Conservation (phyloP, 116 monocot genomes). For the Cymodocea nodosa region DNA sequence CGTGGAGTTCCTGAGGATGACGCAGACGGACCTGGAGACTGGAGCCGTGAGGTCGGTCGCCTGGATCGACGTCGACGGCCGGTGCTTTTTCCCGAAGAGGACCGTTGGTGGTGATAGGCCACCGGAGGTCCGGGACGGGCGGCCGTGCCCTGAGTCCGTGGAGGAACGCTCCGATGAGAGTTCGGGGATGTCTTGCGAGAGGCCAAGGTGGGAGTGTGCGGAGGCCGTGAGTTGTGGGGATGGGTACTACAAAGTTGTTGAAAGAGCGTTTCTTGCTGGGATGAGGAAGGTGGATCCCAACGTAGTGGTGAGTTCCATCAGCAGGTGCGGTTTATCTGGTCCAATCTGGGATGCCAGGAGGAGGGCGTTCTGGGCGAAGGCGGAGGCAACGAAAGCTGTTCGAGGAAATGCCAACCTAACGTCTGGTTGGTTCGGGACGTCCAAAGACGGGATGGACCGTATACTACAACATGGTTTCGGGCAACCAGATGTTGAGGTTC, state of each 20-base stretch:
- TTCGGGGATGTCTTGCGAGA: constrained; percentile 2
- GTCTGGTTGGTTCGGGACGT: constrained; percentile 45
- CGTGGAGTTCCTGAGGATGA: constrained; percentile 39
- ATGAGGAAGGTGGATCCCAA: constrained; percentile 10
- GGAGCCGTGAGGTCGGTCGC: constrained; percentile 21
- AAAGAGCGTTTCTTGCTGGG: constrained; percentile 30
- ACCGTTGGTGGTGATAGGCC: background rate
- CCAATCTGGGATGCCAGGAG: constrained; percentile 6
- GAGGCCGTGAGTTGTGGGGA: constrained; percentile 11
- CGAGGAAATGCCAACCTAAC: constrained; percentile 42
- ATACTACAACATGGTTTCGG: constrained; percentile 39
- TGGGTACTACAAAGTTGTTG: constrained; percentile 25
- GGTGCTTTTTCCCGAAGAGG: constrained; percentile 46
- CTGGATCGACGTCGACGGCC: constrained; percentile 54
- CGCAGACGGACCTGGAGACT: constrained; percentile 23
- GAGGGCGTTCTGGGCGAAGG: constrained; percentile 21
- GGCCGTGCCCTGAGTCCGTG: background rate
- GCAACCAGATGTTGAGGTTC: constrained; percentile 1
- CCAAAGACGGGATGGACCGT: constrained; percentile 15
- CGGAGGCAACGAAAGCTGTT: constrained; percentile 15
- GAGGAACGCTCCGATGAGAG: constrained; percentile 25
- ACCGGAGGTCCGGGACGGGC: too few relatives aligned
- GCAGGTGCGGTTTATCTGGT: constrained; percentile 21
- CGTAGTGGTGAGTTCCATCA: constrained; percentile 20
- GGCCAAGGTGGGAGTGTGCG: constrained; percentile 14